Evolutionary conservation across 179 eudicot genomes (phyloP), one percentile per base, ranked within the genome.

Genomic region (Nepenthes alata): DNA sequence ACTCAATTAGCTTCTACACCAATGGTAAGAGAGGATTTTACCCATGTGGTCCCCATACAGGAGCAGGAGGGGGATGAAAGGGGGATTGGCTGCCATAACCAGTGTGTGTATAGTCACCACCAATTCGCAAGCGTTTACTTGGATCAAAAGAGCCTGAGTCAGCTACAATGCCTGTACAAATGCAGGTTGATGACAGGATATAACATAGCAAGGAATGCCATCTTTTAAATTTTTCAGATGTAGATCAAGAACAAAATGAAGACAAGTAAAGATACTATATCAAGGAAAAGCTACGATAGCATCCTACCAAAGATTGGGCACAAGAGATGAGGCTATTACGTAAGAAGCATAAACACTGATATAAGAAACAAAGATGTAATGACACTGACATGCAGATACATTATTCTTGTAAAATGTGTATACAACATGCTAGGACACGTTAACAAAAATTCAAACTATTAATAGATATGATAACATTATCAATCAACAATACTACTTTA

Each of bases 41-140:
- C 96, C 88, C 95, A 73, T 89, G 98, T 37, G 90, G 91, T 45
- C 78, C 96, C 98, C 98, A 89, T 16, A 86, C 91, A 73, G 96
- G 85, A 37, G 96, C 67, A 36, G 98, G 89, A 55, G 98, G 89
- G 70, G 95, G 95, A 59, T 91, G 98, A 76, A 79, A 91, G 53
- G 93, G 93, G 63, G 98, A 77, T 62, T 93, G 94, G 67, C 94
- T 91, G 59, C 86, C 80, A 80, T 86, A 91, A 67, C 83, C 96
- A 57, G 87, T 76, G 65, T 91, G 95, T 12, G 91, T 78, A 73
- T 89, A 89, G 74, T 91, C 98, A 55, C 97, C 97, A 52, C 88
- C 98, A 55, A 86, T 91, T 60, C 96, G 78, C 77, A 89, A 71
- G 50, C 98, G 87, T 68, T 91, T 89, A 72, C 93, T 89, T 63